Base-by-base conservation (phyloP, 2,329 filamentous ascomycete genomes). In the Fusarium annulatum region DNA sequence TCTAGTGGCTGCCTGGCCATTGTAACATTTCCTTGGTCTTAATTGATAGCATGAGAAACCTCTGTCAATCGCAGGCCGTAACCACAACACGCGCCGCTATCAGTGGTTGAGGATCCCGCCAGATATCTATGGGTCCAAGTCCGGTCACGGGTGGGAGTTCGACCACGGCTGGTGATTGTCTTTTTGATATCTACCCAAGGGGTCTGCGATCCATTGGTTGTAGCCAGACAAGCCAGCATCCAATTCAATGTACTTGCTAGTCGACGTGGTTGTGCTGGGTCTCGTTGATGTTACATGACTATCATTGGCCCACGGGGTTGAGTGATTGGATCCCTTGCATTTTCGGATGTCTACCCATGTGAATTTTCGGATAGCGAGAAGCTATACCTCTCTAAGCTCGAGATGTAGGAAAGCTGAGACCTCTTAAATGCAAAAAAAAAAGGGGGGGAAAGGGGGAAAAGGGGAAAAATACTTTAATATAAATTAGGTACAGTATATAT, bases 51-150 rank as follows among this genome's bases (percentile, higher is more conserved):
- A 45, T 56, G 26, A 61, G 45, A 51, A 55, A 38, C 48, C 28
- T 46, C 74, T 73, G 60, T 78, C 73, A 78, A 78, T 78, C 57
- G 65, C n/a, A 64, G 67, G 30, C 61, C 53, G 56, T 58, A 49
- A 53, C 61, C 34, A 34, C 56, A 36, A 61, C 76, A 77, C 74
- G 74, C 72, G 60, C 64, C 34, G 61, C 43, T 41, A 55, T 52
- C 52, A 73, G 63, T 77, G 76, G 76, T 33, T 57, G 52, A 52
- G 67, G 56, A 51, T 51, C 26, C 43, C n/a, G 23, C 60, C 42
- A 30, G 16, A 59, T 23, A 41, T 23, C 11, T 41, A 46, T 61
- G 48, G 55, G 45, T 23, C 34, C 38, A 62, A 46, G 28, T 34
- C 55, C 23, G 38, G 48, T 46, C 42, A 61, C 38, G 42, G 26